Conservation (phyloP, 352 stramenopile genomes). For the Blastocystis sp. region DNA sequence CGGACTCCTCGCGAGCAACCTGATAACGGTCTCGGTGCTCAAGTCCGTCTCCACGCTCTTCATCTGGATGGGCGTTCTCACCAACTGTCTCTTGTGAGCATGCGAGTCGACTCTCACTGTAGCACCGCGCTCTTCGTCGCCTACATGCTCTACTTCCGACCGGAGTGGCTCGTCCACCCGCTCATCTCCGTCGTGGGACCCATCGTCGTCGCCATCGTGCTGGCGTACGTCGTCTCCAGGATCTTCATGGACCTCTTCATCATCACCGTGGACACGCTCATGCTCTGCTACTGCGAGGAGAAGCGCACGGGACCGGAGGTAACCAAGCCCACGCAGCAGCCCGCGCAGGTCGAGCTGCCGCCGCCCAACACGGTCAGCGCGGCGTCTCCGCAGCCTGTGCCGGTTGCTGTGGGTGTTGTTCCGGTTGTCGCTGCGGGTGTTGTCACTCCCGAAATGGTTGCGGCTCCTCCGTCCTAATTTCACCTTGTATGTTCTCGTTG, state of each 20-base stretch:
- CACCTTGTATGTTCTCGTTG: too few species aligned
- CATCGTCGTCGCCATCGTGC: conserved; percentile 74
- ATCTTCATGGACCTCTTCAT: conserved; percentile 86
- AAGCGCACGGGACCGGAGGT: conserved; percentile 3
- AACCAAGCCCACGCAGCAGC: neutral
- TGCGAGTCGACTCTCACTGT: conserved; percentile 61
- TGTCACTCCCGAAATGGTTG: too few species aligned
- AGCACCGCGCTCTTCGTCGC: conserved; percentile 61
- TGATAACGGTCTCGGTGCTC: conserved; percentile 74
- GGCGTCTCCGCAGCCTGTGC: too few species aligned
- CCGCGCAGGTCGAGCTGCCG: neutral
- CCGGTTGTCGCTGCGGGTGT: too few species aligned
- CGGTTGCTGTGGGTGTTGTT: too few species aligned
- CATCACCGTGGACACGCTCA: conserved; percentile 83
- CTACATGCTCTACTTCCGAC: conserved; percentile 48
- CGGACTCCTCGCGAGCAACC: conserved; percentile 77
- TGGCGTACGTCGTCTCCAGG: conserved; percentile 79
- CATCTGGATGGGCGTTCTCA: conserved; percentile 82
- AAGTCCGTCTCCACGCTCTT: conserved; percentile 79
- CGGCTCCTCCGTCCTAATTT: too few species aligned
- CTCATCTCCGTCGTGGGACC: conserved; percentile 5
- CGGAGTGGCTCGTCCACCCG: neutral
- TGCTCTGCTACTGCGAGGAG: conserved; percentile 88
- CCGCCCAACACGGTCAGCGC: neutral
- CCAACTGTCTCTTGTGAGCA: conserved; percentile 58